These are phyloP conservation scores for Colletotrichum sp. DNA, from an alignment of 2,329 filamentous ascomycete species.

Conservation along the genomic window DNA sequence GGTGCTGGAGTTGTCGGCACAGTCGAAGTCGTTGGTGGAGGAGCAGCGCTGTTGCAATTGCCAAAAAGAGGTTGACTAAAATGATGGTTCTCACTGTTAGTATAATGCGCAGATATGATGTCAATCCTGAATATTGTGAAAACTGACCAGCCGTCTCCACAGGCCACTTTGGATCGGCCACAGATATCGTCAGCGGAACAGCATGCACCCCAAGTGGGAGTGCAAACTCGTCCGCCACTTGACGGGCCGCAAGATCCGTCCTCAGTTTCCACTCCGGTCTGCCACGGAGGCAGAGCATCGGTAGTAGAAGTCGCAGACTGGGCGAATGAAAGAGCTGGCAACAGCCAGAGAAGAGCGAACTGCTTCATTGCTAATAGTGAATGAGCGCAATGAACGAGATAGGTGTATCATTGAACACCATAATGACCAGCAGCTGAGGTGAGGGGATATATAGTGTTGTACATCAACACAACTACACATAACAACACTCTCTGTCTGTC, in stretches of 20 bases:
- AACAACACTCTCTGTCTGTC: neutral
- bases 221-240: neutral
- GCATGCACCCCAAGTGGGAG: neutral
- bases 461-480: neutral
- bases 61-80: neutral
- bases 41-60: neutral
- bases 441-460: neutral
- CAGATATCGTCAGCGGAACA: neutral
- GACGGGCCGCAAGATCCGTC: neutral
- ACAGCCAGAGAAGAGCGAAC: neutral
- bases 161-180: neutral
- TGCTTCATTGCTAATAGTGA: neutral
- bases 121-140: neutral
- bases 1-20: neutral
- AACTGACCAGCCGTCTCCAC: slow-evolving; percentile 1
- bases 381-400: neutral
- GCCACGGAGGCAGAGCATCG: neutral
- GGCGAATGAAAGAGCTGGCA: neutral
- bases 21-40: neutral
- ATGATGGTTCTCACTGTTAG: neutral
- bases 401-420: neutral
- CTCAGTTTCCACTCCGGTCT: neutral
- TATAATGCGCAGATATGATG: neutral
- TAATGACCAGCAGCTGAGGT: fast-evolving
- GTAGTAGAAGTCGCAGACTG: neutral